A percentile compares a stretch with the other conserved stretches of the same genome.
phyloP scores from a whole-genome alignment of 331 rosid genomes.

The Malus hybrid region DNA sequence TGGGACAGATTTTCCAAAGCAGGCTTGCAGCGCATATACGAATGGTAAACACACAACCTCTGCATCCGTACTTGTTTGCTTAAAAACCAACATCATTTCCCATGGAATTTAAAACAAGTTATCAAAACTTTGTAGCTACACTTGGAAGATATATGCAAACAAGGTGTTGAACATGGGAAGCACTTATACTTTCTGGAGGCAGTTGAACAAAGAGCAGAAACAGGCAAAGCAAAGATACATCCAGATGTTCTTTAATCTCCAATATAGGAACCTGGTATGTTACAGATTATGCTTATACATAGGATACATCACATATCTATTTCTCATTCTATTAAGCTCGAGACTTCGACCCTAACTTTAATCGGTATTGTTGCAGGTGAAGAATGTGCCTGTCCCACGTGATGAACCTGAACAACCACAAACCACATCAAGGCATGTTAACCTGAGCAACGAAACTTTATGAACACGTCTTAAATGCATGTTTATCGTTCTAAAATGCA shows the following conservation, averaged over 20 bases:
- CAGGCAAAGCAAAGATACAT: constrained; percentile 81
- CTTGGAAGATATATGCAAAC: constrained; percentile 89
- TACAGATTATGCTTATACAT: neutral
- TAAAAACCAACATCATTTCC: neutral
- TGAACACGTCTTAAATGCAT: neutral
- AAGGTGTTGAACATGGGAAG: constrained; percentile 74
- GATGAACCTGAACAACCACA: constrained; percentile 43
- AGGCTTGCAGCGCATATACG: constrained; percentile 68
- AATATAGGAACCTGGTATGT: constrained; percentile 60
- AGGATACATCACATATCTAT: neutral
- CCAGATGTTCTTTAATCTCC: constrained; percentile 57
- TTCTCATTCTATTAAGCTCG: neutral
- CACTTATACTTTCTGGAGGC: constrained; percentile 71
- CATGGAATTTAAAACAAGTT: neutral
- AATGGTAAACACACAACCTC: constrained; percentile 46
- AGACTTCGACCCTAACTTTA: neutral
- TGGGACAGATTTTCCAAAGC: constrained; percentile 50
- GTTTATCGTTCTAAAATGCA: neutral
- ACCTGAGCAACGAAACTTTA: neutral
- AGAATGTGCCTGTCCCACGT: constrained; percentile 43
- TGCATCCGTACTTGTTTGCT: neutral
- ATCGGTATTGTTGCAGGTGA: constrained; percentile 44
- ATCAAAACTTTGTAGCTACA: constrained; percentile 47
- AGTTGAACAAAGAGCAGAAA: neutral
- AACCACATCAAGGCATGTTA: constrained; percentile 37